These are phyloP conservation scores for Cunninghamia lanceolata DNA, from an alignment of 75 land plant genomes.

Conservation along the genomic window DNA sequence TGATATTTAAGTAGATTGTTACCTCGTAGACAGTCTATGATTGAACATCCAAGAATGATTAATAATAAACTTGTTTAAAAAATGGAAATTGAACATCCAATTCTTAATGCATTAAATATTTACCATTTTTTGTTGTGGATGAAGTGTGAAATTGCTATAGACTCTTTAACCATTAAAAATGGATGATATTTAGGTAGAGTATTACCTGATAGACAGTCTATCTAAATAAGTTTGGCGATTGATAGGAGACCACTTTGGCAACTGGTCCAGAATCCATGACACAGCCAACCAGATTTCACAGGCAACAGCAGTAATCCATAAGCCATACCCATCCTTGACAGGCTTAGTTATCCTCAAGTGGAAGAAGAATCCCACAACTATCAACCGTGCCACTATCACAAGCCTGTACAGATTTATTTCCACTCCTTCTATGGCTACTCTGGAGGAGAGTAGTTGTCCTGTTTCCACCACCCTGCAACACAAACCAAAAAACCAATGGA, in stretches of 20 bases:
- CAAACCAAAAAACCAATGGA: neutral
- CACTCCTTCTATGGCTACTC: neutral
- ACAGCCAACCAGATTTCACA: slow-evolving; percentile 96
- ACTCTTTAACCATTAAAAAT: too few species aligned
- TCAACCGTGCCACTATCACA: neutral
- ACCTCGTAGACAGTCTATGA: neutral
- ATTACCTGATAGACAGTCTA: neutral
- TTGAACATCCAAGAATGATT: too few species aligned
- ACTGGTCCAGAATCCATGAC: slow-evolving; percentile 96
- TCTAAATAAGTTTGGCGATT: slow-evolving; percentile 64
- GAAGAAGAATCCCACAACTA: neutral
- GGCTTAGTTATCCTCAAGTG: slow-evolving; percentile 66
- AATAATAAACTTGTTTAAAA: too few species aligned
- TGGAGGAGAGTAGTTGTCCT: slow-evolving; percentile 6
- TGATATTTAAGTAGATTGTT: neutral
- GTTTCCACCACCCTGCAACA: slow-evolving; percentile 30
- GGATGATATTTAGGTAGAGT: too few species aligned
- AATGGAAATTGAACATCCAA: too few species aligned
- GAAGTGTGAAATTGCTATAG: too few species aligned
- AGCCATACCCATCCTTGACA: slow-evolving; percentile 73
- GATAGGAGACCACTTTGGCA: slow-evolving; percentile 92
- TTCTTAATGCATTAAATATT: too few species aligned
- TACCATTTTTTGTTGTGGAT: too few species aligned
- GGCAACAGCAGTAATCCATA: slow-evolving; percentile 90
- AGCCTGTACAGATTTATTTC: neutral